Percentiles rank a stretch among this genome's conserved stretches.
Conservation (phyloP, 169 alveolate species). For the Plasmodium blacklocki region DNA sequence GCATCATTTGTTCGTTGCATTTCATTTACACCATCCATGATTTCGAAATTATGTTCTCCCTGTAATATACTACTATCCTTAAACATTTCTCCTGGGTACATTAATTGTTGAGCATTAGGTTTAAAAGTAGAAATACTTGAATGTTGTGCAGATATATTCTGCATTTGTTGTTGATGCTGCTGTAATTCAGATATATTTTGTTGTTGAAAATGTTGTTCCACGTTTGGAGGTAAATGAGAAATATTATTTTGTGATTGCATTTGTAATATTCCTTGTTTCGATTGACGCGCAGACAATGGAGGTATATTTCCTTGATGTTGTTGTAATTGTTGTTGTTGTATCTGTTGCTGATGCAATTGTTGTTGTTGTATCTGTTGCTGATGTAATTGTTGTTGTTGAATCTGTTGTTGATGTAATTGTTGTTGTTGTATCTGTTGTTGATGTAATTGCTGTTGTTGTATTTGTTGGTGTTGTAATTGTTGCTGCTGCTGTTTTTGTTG, state of each 20-base stretch:
- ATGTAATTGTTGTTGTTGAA: constrained; percentile 15
- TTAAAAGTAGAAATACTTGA: constrained; percentile 8
- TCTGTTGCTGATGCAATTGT: constrained; percentile 4
- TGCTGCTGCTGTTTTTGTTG: constrained; percentile 20
- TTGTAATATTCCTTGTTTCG: constrained; percentile 4
- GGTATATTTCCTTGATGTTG: constrained; percentile 26
- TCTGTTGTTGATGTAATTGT: constrained; percentile 7
- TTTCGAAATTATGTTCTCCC: constrained; percentile 35
- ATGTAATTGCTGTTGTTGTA: constrained; percentile 13
- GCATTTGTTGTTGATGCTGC: constrained; percentile 1
- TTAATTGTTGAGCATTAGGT: background rate
- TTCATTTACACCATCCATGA: constrained; percentile 48
- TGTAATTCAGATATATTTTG: background rate
- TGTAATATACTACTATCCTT: constrained; percentile 19
- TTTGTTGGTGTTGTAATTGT: constrained; percentile 15
- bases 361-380: constrained; percentile 14
- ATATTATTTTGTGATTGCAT: constrained; percentile 9
- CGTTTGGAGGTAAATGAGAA: constrained; percentile 27
- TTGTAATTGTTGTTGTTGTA: constrained; percentile 7
- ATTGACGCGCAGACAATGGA: constrained; percentile 14
- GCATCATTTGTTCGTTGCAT: constrained; percentile 34
- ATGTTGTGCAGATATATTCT: constrained; percentile 11
- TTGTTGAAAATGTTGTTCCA: constrained; percentile 2
- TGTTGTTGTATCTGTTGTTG: constrained; percentile 21
- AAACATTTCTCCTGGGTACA: constrained; percentile 7